These are phyloP conservation scores for Apostasia shenzhenica DNA, from an alignment of 106 monocot species.

Conservation along the genomic window DNA sequence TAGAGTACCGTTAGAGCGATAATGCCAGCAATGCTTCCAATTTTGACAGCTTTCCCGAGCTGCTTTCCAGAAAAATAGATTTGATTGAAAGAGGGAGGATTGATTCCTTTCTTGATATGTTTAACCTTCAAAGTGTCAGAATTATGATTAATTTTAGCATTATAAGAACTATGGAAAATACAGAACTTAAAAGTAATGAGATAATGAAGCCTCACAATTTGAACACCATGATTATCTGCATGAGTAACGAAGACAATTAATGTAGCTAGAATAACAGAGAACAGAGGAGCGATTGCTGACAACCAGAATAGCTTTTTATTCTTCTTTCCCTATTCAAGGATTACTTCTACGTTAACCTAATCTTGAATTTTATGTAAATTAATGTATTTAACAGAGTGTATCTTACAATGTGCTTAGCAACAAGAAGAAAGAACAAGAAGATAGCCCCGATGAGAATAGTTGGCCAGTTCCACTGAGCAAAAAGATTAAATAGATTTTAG, in stretches of 20 bases:
- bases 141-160: neutral
- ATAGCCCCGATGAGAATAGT: conserved; percentile 49
- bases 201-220: conserved; percentile 24
- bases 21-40: conserved; percentile 43
- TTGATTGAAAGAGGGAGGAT: conserved; percentile 31
- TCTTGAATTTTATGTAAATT: neutral
- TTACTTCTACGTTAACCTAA: neutral
- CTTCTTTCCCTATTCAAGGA: conserved; percentile 45
- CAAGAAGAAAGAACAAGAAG: conserved; percentile 59
- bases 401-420: conserved; percentile 66
- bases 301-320: conserved; percentile 57
- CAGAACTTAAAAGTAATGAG: neutral
- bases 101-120: conserved; percentile 44
- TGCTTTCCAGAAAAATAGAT: conserved; percentile 44
- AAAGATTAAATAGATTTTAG: conserved; percentile 1
- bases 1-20: conserved; percentile 43
- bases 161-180: neutral
- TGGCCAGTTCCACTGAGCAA: conserved; percentile 78
- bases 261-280: conserved; percentile 46
- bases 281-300: conserved; percentile 47
- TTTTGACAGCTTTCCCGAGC: conserved; percentile 33
- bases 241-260: conserved; percentile 40
- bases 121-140: conserved; percentile 29
- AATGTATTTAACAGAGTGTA: neutral
- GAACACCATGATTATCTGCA: conserved; percentile 47